Percentiles rank a stretch among this genome's conserved stretches.
Evolutionary conservation across 78 protist genomes (phyloP).

Genomic region (Bigelowiella natans): DNA sequence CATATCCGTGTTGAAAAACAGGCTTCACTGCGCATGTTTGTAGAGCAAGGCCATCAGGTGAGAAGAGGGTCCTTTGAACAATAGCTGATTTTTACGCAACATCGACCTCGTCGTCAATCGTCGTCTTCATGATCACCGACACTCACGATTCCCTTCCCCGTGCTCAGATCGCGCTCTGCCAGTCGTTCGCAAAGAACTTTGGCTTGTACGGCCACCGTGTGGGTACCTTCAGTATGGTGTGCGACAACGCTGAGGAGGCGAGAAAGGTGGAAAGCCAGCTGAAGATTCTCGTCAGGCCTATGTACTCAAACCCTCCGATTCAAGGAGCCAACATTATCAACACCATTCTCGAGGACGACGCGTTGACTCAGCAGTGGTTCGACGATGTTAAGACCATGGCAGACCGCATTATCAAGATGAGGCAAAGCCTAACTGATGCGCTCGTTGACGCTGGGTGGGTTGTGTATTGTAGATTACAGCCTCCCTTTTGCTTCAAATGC

Average conservation of each 20-base stretch:
- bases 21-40: conserved; percentile 61
- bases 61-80: too few species aligned
- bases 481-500: too few species aligned
- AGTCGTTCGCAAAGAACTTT: conserved; percentile 90
- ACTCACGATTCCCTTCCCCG: too few species aligned
- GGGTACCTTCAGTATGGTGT: conserved; percentile 47
- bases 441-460: too few species aligned
- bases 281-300: conserved; percentile 67
- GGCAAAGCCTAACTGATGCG: conserved; percentile 36
- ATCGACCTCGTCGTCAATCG: conserved; percentile 40
- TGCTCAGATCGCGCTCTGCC: conserved; percentile 14
- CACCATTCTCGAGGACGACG: not conserved
- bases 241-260: too few species aligned
- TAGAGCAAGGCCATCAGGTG: not conserved
- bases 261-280: conserved; percentile 64
- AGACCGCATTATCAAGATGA: conserved; percentile 67
- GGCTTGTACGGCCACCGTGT: conserved; percentile 88
- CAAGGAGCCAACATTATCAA: conserved; percentile 91
- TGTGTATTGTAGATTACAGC: too few species aligned
- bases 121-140: too few species aligned
- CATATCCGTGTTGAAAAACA: too few species aligned
- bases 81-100: not conserved
- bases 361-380: not conserved
- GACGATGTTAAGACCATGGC: not conserved
- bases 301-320: conserved; percentile 89